Evolutionary conservation across 2,329 filamentous ascomycete genomes (phyloP), one percentile per base, ranked within the genome.

Genomic region (Pyrenochaeta sp.): DNA sequence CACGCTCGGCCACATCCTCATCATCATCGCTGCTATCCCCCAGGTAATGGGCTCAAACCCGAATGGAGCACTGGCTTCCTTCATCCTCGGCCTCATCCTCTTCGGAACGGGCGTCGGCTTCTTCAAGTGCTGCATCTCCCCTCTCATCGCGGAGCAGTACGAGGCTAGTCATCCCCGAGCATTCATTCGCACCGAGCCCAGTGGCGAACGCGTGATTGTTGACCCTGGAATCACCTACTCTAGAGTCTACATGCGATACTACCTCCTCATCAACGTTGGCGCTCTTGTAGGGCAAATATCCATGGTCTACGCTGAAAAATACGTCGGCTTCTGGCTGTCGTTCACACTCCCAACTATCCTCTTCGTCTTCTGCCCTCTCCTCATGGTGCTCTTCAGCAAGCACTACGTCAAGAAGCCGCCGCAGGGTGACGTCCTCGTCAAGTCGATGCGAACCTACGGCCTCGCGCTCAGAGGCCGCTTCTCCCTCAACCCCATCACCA

Each of bases 251-350:
- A 78, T 83, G 57, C 86, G 83, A 68, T 89, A 88, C 68, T 90
- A 89, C 70, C 76, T 88, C 42, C 80, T 85, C 61, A 86, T 88
- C 73, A 89, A 89, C 62, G 65, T 87, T 10, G 86, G 86, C 4
- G 79, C 85, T 10, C 69, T 86, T 9, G 49, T 77, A 13, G 82
- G 82, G 13, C 82, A 87, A 61, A 77, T 89, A 21, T 75, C 77
- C 50, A 89, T 88, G 81, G 84, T 87, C 7, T 90, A 87, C 60
- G 81, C 85, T 2, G 87, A 90, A 68, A 86, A 87, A 63, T 88
- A 87, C 47, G 80, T 89, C 34, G 86, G 86, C 5, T 90, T 88
- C 74, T 90, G 84, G 83, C 76, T 88, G 11, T 79, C 86, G 0
- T 90, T 79, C 71, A 71, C 85, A 8, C 76, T 89, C 6, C 86